A percentile compares a stretch with the other conserved stretches of the same genome.
phyloP scores from a whole-genome alignment of 768 basidiomycete species.

The Kwoniella botswanensis region DNA sequence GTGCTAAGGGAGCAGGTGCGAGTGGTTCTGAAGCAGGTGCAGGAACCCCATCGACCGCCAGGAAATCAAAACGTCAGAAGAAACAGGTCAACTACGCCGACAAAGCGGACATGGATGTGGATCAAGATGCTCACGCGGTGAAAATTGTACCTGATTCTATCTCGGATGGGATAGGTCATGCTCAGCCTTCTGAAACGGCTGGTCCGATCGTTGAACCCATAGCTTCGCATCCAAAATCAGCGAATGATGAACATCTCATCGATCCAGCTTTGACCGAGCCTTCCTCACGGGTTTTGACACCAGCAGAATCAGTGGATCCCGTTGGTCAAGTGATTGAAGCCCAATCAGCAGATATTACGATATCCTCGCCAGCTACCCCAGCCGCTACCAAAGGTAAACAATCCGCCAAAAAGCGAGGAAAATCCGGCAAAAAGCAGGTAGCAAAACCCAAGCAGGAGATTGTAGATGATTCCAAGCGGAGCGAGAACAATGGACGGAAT shows the following conservation, averaged over 20 bases:
- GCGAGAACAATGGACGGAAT: not conserved
- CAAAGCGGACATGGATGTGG: conserved; percentile 62
- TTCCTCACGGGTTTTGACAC: not conserved
- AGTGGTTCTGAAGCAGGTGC: conserved; percentile 8
- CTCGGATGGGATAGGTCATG: no score
- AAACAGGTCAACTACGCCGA: conserved; percentile 19
- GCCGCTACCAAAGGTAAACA: not conserved
- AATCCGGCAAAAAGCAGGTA: not conserved
- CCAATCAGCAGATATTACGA: not conserved
- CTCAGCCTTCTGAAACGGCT: no score
- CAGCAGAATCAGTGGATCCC: not conserved
- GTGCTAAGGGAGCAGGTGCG: conserved; percentile 32
- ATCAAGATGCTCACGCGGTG: conserved; percentile 23
- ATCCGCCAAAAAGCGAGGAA: conserved; percentile 1
- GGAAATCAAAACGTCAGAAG: conserved; percentile 20
- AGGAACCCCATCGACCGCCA: conserved; percentile 8
- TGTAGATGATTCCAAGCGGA: not conserved
- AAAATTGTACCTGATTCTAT: no score
- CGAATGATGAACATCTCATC: conserved; percentile 23
- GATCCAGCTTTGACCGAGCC: not conserved
- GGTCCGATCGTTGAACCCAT: no score
- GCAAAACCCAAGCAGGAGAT: conserved; percentile 1
- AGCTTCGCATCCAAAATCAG: no score
- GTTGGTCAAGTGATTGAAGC: not conserved
- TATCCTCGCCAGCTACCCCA: not conserved